Percentiles rank a stretch among this genome's conserved stretches.
Evolutionary conservation across 768 basidiomycete genomes (phyloP).

Genomic region (Lanmaoa pseudosensibilis): DNA sequence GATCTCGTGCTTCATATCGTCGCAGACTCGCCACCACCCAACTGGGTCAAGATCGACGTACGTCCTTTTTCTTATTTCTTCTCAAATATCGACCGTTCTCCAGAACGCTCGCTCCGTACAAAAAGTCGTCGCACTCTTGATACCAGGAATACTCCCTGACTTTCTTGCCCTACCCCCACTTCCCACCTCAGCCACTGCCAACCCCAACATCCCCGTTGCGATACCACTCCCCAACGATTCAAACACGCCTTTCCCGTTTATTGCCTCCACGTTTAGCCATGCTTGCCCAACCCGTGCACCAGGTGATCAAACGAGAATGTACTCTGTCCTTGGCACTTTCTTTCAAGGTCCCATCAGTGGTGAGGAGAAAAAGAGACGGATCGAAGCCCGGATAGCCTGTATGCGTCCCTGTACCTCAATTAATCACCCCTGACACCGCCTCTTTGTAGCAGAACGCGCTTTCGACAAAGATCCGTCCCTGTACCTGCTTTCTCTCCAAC

Average conservation of each 20-base stretch:
- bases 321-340: constrained; percentile 80
- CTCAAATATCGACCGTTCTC: neutral
- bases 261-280: constrained; percentile 81
- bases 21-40: constrained; percentile 79
- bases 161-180: constrained; percentile 69
- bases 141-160: constrained; percentile 83
- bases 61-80: constrained; percentile 13
- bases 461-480: constrained; percentile 63
- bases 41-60: constrained; percentile 86
- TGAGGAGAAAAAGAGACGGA: constrained; percentile 74
- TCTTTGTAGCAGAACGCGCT: constrained; percentile 52
- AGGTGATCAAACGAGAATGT: constrained; percentile 82
- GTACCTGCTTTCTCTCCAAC: constrained; percentile 74
- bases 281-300: constrained; percentile 92
- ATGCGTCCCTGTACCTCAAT: neutral
- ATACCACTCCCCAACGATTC: constrained; percentile 39
- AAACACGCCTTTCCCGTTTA: constrained; percentile 56
- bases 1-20: constrained; percentile 82
- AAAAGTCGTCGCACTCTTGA: constrained; percentile 75
- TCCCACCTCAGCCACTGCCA: constrained; percentile 64
- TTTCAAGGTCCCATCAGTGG: constrained; percentile 78
- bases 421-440: constrained; percentile 5
- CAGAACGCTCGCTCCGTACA: constrained; percentile 75
- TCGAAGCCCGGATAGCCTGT: constrained; percentile 44
- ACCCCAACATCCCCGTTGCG: constrained; percentile 55